Evolutionary conservation across 139 green algal genomes (phyloP), one percentile per base, ranked within the genome.

Genomic region (Helicosporidium sp.): DNA sequence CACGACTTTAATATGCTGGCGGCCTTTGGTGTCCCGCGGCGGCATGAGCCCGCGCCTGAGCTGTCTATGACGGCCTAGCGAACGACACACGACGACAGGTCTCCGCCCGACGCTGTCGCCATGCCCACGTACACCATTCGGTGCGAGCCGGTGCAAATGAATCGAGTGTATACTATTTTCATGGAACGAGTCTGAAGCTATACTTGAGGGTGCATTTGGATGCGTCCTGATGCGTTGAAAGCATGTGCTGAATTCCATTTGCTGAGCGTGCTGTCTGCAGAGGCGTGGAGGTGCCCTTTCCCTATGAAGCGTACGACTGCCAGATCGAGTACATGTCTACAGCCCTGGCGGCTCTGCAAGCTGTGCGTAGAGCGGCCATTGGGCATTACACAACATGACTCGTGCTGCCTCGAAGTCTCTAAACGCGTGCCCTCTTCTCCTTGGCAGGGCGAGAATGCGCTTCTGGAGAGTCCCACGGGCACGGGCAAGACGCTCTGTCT

Each of bases 401-500:
- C n/a, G n/a, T n/a, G n/a, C 12, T 29, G 17, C 18, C 29, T 10
- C n/a, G 8, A 3, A 19, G 20, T 37, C n/a, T 23, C 10, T 4
- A 2, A 19, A 19, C 6, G 6, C 10, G 4, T 10, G 3, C 5
- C 27, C 19, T 43, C 25, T 26, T 41, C 24, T 50, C 6, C 6
- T 8, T 8, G 28, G 46, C 65, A 83, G 74, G 66, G 65, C 16
- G 67, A 71, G 23, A 85, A 93, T 52, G 84, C 77, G 3, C 65
- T 96, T 56, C 65, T 96, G 44, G 87, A 96, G 65, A 85, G 69
- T 46, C 87, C 87, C 39, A 96, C 87, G 0, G 87, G 87, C 22
- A 96, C 87, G 1, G 87, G 87, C 29, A 96, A 96, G 64, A 96
- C 87, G 22, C 70, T 96, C 23, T 96, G 85, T 65, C 73, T 96